Conservation (phyloP, 2,329 filamentous ascomycete species). For the Atkinsonella hypoxylon region DNA sequence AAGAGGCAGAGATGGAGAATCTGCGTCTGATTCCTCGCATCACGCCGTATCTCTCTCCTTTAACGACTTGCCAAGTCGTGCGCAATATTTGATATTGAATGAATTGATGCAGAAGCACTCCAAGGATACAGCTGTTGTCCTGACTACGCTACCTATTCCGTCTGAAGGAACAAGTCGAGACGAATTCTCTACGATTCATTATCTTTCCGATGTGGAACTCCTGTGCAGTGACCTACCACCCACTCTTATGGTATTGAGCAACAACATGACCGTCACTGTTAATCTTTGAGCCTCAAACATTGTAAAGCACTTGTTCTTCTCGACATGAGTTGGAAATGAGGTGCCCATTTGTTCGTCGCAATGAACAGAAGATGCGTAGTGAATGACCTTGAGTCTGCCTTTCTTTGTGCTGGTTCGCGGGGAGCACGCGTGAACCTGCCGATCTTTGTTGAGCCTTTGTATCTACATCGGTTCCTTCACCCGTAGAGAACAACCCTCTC, state of each 20-base stretch:
- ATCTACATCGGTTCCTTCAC: too few species aligned
- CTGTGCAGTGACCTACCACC: constrained; percentile 67
- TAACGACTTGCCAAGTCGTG: constrained; percentile 74
- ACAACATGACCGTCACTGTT: constrained; percentile 81
- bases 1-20: constrained; percentile 14
- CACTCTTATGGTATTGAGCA: constrained; percentile 68
- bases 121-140: constrained; percentile 60
- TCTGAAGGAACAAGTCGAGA: constrained; percentile 62
- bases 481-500: too few species aligned
- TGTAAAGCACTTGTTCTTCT: background rate
- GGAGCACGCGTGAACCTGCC: too few species aligned
- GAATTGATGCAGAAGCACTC: constrained; percentile 65
- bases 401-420: too few species aligned
- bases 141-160: constrained; percentile 75
- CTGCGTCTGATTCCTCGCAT: constrained; percentile 38
- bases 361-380: background rate
- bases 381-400: too few species aligned
- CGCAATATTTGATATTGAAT: constrained; percentile 78
- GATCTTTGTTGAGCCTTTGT: too few species aligned
- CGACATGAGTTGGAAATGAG: background rate
- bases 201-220: constrained; percentile 67
- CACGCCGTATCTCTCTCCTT: constrained; percentile 63
- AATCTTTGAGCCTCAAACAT: constrained; percentile 38
- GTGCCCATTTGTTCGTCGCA: background rate
- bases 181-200: constrained; percentile 58